Percentiles rank a stretch among this genome's conserved stretches.
Evolutionary conservation across 176 grass and related monocot genomes (phyloP).

Genomic region (Olyra latifolia): DNA sequence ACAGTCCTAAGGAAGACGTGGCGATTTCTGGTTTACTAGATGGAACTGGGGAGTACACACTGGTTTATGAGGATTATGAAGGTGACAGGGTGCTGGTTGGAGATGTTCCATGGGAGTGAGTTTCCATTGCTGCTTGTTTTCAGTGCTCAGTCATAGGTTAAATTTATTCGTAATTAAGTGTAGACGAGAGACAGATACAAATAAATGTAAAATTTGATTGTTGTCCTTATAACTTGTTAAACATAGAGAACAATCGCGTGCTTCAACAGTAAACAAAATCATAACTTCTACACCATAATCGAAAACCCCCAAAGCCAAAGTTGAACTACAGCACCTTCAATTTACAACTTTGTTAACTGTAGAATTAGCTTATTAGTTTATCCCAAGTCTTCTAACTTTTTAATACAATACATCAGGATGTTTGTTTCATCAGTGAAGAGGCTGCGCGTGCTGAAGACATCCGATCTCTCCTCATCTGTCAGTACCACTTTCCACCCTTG

Average conservation of each 20-base stretch:
- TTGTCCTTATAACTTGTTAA: background rate
- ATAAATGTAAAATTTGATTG: background rate
- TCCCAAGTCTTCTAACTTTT: background rate
- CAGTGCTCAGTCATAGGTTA: background rate
- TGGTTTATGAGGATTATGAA: constrained; percentile 79
- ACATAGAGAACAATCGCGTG: background rate
- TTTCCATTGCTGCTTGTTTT: background rate
- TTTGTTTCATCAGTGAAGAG: constrained; percentile 68
- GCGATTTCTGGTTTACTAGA: constrained; percentile 56
- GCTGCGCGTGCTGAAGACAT: constrained; percentile 64
- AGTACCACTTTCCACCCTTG: constrained; percentile 8
- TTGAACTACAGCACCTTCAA: background rate
- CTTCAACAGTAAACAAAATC: background rate
- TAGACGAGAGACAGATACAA: background rate
- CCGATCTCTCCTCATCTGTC: constrained; percentile 57
- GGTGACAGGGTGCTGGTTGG: constrained; percentile 71
- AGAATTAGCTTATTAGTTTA: background rate
- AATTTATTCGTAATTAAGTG: background rate
- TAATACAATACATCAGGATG: constrained; percentile 45
- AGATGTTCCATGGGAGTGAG: constrained; percentile 81
- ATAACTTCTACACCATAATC: background rate
- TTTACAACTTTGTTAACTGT: background rate
- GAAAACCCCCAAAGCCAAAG: background rate
- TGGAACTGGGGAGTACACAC: constrained; percentile 65
- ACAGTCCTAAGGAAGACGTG: constrained; percentile 29